phyloP scores from a whole-genome alignment of 2,329 filamentous ascomycete genomes.

The Phyllosticta ampelicida region DNA sequence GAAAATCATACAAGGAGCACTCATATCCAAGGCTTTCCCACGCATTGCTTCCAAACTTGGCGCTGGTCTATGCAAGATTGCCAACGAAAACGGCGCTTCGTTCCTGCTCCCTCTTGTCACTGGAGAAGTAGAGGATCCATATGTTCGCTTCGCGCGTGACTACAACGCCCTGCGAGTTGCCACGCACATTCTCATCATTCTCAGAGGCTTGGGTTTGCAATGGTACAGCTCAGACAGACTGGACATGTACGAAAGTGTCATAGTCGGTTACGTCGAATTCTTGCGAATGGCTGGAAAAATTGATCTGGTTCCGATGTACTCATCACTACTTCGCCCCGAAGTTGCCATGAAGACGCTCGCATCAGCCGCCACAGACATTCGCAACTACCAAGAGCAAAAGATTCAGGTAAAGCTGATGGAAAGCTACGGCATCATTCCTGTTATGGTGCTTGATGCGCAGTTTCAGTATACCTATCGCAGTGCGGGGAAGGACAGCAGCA shows the following conservation, averaged over 20 bases:
- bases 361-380: conserved; percentile 64
- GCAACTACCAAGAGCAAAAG: conserved; percentile 52
- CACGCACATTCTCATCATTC: conserved; percentile 50
- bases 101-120: conserved; percentile 2
- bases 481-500: not conserved
- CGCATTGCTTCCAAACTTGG: conserved; percentile 35
- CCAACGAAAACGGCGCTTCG: conserved; percentile 16
- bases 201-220: conserved; percentile 48
- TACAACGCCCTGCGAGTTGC: conserved; percentile 35
- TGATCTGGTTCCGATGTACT: conserved; percentile 78
- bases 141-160: conserved; percentile 27
- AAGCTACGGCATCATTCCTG: conserved; percentile 59
- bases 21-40: conserved; percentile 52
- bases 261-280: conserved; percentile 73
- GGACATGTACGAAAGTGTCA: conserved; percentile 56
- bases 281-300: conserved; percentile 62
- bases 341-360: conserved; percentile 62
- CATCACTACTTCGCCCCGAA: conserved; percentile 58
- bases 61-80: conserved; percentile 30
- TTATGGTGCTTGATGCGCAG: conserved; percentile 53
- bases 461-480: conserved; percentile 17
- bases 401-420: conserved; percentile 64
- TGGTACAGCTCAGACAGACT: conserved; percentile 30
- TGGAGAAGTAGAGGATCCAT: conserved; percentile 17
- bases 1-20: conserved; percentile 65